These are phyloP conservation scores for Takakia lepidozioides DNA, from an alignment of 225 moss, liverwort and hornwort species.

Conservation along the genomic window DNA sequence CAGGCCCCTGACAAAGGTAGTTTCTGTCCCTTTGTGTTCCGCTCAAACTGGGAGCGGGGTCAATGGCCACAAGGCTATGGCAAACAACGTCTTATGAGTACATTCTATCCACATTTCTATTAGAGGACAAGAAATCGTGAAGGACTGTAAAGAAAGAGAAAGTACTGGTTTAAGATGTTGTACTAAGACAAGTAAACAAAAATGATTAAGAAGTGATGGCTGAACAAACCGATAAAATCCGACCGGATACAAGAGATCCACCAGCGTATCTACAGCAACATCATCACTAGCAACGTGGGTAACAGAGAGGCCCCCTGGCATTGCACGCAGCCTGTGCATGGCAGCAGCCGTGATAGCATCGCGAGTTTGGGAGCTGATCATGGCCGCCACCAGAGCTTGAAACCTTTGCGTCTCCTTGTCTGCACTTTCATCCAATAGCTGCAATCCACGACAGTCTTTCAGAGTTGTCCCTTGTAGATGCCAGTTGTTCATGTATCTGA, in stretches of 20 bases:
- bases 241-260: conserved; percentile 74
- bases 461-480: not conserved
- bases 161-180: too few relatives aligned
- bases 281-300: conserved; percentile 48
- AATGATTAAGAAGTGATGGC: conserved; percentile 3
- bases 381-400: conserved; percentile 79
- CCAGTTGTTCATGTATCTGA: too few relatives aligned
- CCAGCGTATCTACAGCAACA: conserved; percentile 48
- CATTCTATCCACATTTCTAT: not conserved
- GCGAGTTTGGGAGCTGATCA: conserved; percentile 92
- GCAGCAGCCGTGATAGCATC: conserved; percentile 88
- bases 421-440: conserved; percentile 59
- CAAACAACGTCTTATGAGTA: too few relatives aligned
- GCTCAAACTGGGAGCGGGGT: too few relatives aligned
- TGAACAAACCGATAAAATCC: conserved; percentile 75
- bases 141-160: too few relatives aligned
- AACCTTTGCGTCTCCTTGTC: conserved; percentile 67
- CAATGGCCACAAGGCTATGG: too few relatives aligned
- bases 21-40: too few relatives aligned
- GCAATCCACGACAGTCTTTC: conserved; percentile 10
- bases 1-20: too few relatives aligned
- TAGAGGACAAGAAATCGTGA: too few relatives aligned
- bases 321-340: conserved; percentile 67
- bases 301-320: conserved; percentile 74
- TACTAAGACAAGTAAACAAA: too few relatives aligned